A percentile compares a stretch with the other conserved stretches of the same genome.
phyloP scores from a whole-genome alignment of 352 stramenopile species.

The Thraustotheca clavata region DNA sequence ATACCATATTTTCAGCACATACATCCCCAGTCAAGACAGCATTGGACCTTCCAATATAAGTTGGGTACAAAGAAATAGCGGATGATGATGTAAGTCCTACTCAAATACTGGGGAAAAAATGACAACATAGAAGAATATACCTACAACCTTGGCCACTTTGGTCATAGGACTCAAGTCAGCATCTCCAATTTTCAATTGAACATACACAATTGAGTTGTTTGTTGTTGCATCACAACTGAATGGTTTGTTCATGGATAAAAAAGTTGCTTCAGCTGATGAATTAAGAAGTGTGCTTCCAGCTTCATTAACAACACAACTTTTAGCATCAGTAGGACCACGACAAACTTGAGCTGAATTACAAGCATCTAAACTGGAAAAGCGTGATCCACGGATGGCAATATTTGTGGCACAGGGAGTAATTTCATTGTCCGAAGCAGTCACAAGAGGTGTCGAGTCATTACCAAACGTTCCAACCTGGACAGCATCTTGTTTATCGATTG shows the following conservation, averaged over 20 bases:
- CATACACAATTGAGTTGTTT: constrained; percentile 33
- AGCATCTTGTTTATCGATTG: neutral
- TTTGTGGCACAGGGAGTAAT: constrained; percentile 41
- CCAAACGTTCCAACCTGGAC: constrained; percentile 41
- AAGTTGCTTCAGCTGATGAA: constrained; percentile 37
- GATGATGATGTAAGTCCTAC: neutral
- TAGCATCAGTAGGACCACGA: constrained; percentile 33
- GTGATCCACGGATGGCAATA: constrained; percentile 37
- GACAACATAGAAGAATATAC: constrained; percentile 6
- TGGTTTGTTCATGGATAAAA: constrained; percentile 31
- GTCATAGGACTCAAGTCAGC: constrained; percentile 38
- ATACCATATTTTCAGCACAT: neutral
- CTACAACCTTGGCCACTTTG: constrained; percentile 36
- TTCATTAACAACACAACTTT: constrained; percentile 34
- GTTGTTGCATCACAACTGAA: constrained; percentile 40
- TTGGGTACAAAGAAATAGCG: neutral
- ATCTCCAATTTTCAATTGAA: constrained; percentile 42
- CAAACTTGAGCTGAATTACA: constrained; percentile 61
- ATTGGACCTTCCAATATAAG: neutral
- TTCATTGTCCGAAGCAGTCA: constrained; percentile 20
- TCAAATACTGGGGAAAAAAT: neutral
- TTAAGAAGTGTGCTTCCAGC: constrained; percentile 28
- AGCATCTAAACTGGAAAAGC: constrained; percentile 32
- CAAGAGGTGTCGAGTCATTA: constrained; percentile 30
- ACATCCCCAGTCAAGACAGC: neutral